Conservation (phyloP, 225 moss, liverwort and hornwort species). For the Ulota crispa region DNA sequence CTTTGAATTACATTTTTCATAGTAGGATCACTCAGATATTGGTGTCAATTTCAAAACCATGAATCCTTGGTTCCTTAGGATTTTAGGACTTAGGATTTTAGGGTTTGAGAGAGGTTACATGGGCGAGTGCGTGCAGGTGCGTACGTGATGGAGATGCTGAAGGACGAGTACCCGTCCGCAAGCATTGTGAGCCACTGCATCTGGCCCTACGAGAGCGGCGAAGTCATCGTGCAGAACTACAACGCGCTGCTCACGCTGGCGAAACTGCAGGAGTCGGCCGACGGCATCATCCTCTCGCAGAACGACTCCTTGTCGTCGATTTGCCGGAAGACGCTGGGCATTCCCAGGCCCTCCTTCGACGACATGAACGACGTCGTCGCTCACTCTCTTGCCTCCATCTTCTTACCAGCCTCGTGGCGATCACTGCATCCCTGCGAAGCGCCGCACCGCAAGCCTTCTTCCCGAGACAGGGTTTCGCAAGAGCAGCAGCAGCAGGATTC, state of each 20-base stretch:
- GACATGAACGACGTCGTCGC: conserved; percentile 83
- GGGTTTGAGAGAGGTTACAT: neutral
- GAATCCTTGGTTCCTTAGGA: too few relatives aligned
- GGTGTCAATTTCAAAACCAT: too few relatives aligned
- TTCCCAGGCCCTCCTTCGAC: conserved; percentile 76
- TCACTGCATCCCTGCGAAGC: conserved; percentile 28
- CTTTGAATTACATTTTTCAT: too few relatives aligned
- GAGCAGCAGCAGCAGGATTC: neutral
- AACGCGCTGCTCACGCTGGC: conserved; percentile 89
- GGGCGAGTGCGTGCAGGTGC: conserved; percentile 50
- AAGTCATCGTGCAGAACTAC: conserved; percentile 96
- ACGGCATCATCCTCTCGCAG: conserved; percentile 82
- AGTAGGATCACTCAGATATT: too few relatives aligned
- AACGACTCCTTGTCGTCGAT: conserved; percentile 79
- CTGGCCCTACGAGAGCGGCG: conserved; percentile 95
- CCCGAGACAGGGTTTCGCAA: neutral
- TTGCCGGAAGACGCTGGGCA: conserved; percentile 65
- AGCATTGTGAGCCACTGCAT: conserved; percentile 86
- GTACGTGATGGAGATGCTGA: conserved; percentile 77
- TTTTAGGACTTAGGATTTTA: too few relatives aligned
- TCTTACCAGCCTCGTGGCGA: conserved; percentile 78
- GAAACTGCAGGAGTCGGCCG: conserved; percentile 72
- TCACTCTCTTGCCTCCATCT: conserved; percentile 66
- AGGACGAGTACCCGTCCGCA: conserved; percentile 84
- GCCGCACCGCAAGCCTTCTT: neutral